These are phyloP conservation scores for Solanum appendiculatum DNA, from an alignment of 257 asterid species.

Conservation along the genomic window DNA sequence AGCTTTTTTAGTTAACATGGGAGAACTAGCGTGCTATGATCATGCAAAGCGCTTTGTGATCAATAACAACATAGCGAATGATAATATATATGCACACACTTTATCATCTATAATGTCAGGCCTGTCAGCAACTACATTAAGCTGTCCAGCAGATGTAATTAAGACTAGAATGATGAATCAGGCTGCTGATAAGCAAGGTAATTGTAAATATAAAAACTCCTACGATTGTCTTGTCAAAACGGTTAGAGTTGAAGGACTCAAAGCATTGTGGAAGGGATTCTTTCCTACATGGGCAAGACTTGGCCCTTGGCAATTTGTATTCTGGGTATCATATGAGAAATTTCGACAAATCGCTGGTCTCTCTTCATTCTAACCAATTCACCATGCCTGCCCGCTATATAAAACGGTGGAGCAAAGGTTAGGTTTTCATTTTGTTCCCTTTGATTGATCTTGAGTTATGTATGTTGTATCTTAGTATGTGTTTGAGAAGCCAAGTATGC, in stretches of 20 bases:
- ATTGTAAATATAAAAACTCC: slow-evolving; percentile 38
- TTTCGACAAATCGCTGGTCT: slow-evolving; percentile 57
- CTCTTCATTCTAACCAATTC: slow-evolving; percentile 39
- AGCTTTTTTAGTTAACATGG: slow-evolving; percentile 88
- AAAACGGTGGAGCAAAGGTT: not conserved
- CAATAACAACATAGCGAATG: slow-evolving; percentile 38
- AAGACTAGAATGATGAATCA: slow-evolving; percentile 90
- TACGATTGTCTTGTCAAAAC: slow-evolving; percentile 70
- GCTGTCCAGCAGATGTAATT: slow-evolving; percentile 86
- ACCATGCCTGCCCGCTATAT: not conserved
- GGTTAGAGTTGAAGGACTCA: slow-evolving; percentile 57
- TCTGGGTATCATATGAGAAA: slow-evolving; percentile 85
- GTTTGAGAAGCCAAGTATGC: not conserved
- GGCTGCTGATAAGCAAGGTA: slow-evolving; percentile 13
- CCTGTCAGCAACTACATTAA: slow-evolving; percentile 60
- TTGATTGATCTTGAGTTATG: not conserved
- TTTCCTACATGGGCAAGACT: slow-evolving; percentile 95
- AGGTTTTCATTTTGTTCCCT: not conserved
- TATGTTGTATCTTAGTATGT: not conserved
- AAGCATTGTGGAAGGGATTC: slow-evolving; percentile 83
- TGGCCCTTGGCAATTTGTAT: slow-evolving; percentile 96
- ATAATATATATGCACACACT: slow-evolving; percentile 72
- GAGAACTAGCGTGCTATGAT: slow-evolving; percentile 83
- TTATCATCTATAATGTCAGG: slow-evolving; percentile 74
- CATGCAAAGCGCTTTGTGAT: slow-evolving; percentile 63